phyloP scores from a whole-genome alignment of 768 basidiomycete species.

The Tephrocybe sp. region DNA sequence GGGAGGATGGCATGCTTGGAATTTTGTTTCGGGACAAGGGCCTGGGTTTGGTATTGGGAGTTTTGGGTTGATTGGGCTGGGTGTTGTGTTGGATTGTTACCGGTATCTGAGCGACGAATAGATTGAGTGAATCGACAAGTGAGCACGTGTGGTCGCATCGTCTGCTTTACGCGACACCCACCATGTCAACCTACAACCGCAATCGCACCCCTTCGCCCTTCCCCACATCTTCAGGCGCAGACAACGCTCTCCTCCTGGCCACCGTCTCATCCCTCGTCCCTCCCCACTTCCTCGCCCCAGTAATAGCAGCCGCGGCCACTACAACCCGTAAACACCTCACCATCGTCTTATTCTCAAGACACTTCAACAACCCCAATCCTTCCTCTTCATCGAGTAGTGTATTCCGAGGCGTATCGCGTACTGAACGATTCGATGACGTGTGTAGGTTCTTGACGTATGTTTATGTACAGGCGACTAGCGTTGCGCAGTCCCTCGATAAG shows the following conservation, averaged over 20 bases:
- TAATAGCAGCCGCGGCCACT: constrained; percentile 49
- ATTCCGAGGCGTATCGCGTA: constrained; percentile 34
- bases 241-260: constrained; percentile 48
- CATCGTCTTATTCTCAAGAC: constrained; percentile 62
- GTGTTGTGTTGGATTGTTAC: constrained; percentile 54
- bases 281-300: constrained; percentile 54
- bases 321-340: constrained; percentile 49
- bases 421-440: constrained; percentile 56
- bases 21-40: constrained; percentile 40
- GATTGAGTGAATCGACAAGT: too few species aligned
- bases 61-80: constrained; percentile 64
- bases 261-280: constrained; percentile 46
- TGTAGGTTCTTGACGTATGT: constrained; percentile 78
- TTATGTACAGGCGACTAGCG: constrained; percentile 82
- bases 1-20: constrained; percentile 64
- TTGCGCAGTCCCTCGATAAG: constrained; percentile 64
- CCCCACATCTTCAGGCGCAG: constrained; percentile 22
- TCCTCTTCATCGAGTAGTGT: constrained; percentile 16
- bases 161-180: constrained; percentile 2
- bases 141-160: constrained; percentile 5
- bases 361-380: constrained; percentile 42
- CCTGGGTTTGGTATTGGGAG: constrained; percentile 51
- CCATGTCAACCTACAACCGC: constrained; percentile 7
- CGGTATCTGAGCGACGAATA: constrained; percentile 21
- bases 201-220: constrained; percentile 18